A percentile compares a stretch with the other conserved stretches of the same genome.
Conservation (phyloP, 192 early-diverging fungal genomes). For the Rhizophlyctis rosea region DNA sequence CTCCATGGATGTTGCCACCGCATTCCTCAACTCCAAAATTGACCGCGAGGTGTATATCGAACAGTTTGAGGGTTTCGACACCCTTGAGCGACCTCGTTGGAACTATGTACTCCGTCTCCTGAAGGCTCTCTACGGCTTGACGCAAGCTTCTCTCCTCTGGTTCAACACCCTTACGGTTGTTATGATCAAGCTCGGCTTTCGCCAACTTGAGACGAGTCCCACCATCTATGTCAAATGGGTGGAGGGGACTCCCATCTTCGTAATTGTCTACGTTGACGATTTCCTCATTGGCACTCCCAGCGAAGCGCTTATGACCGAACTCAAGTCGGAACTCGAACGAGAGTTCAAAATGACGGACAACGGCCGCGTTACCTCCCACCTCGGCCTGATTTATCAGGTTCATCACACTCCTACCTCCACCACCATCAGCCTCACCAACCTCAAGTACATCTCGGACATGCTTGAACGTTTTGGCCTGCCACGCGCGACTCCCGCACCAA, state of each 20-base stretch:
- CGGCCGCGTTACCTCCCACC: not conserved
- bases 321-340: not conserved
- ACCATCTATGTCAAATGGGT: slow-evolving; percentile 17
- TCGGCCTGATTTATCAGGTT: not conserved
- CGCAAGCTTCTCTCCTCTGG: slow-evolving; percentile 23
- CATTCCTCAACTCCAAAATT: slow-evolving; percentile 31
- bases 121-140: slow-evolving; percentile 29
- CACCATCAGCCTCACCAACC: not conserved
- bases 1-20: slow-evolving; percentile 23
- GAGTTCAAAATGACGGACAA: not conserved
- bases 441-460: not conserved
- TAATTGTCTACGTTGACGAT: too few species aligned
- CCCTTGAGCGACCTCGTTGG: slow-evolving; percentile 2
- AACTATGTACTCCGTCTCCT: not conserved
- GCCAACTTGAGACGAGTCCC: not conserved
- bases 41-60: slow-evolving; percentile 13
- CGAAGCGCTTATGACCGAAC: too few species aligned
- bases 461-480: not conserved
- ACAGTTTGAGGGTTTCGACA: slow-evolving; percentile 9
- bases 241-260: too few species aligned
- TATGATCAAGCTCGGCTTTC: slow-evolving; percentile 5
- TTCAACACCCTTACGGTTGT: slow-evolving; percentile 15
- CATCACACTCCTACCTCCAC: not conserved
- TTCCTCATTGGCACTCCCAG: too few species aligned
- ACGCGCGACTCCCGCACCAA: not conserved